phyloP scores from a whole-genome alignment of 176 grass and related monocot genomes.

The Ensete glaucum region DNA sequence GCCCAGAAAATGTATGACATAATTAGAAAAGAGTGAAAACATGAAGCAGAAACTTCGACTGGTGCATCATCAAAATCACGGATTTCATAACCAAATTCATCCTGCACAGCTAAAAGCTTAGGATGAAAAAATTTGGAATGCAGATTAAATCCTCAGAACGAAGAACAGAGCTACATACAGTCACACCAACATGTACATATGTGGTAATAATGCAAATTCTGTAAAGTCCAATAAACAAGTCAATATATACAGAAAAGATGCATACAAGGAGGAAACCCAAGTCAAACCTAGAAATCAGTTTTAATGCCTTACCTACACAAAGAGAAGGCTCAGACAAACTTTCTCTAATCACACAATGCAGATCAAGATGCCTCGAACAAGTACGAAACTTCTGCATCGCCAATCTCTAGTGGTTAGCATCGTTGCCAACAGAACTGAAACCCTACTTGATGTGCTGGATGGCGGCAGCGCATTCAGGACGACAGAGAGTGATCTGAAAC shows the following conservation, averaged over 20 bases:
- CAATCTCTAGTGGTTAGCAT: no score
- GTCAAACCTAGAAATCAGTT: neutral
- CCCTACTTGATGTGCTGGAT: no score
- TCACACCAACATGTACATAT: slow-evolving; percentile 7
- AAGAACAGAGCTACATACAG: neutral
- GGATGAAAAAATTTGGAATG: slow-evolving; percentile 24
- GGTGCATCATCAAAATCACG: slow-evolving; percentile 55
- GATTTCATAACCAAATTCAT: slow-evolving; percentile 65
- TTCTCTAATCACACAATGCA: no score
- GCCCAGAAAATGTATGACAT: neutral
- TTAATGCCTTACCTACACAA: no score
- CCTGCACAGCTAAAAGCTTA: slow-evolving; percentile 46
- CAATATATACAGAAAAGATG: neutral
- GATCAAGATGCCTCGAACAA: no score
- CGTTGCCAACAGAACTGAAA: no score
- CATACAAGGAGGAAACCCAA: neutral
- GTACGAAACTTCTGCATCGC: no score
- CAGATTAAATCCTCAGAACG: slow-evolving; percentile 1
- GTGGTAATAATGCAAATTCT: neutral
- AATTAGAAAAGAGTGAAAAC: slow-evolving; percentile 24
- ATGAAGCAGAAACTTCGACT: slow-evolving; percentile 42
- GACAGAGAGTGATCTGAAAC: neutral
- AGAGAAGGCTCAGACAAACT: no score
- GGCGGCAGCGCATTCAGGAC: neutral
- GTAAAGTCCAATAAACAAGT: neutral